Conservation (phyloP, 768 basidiomycete genomes). For the Agaricus subrufescens region DNA sequence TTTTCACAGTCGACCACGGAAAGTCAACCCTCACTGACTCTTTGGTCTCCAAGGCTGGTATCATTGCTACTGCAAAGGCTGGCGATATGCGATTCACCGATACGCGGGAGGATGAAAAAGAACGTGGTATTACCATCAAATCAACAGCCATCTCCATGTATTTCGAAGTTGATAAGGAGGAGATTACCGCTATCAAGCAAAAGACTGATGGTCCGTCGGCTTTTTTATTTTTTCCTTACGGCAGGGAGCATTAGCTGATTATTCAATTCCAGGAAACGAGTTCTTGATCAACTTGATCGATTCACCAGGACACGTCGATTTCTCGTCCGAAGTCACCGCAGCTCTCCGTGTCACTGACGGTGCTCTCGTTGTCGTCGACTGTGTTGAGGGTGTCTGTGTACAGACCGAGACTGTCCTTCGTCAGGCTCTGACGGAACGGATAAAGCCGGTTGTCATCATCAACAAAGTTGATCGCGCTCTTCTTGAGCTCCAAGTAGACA, state of each 20-base stretch:
- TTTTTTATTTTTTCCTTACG: slow-evolving; percentile 7
- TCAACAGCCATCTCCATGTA: slow-evolving; percentile 99
- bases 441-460: slow-evolving; percentile 99
- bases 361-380: slow-evolving; percentile 99
- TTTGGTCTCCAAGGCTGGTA: slow-evolving; percentile 98
- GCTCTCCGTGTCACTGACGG: slow-evolving; percentile 99
- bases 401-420: slow-evolving; percentile 99
- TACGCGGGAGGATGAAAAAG: slow-evolving; percentile 97
- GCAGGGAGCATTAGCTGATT: slow-evolving; percentile 1
- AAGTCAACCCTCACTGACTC: slow-evolving; percentile 99
- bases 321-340: slow-evolving; percentile 99
- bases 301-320: slow-evolving; percentile 99
- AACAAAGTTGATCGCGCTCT: slow-evolving; percentile 99
- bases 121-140: slow-evolving; percentile 99
- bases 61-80: slow-evolving; percentile 91
- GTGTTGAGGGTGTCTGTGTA: slow-evolving; percentile 98
- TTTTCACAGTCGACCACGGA: slow-evolving; percentile 88
- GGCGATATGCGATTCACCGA: slow-evolving; percentile 97
- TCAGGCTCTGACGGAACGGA: slow-evolving; percentile 95
- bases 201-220: slow-evolving; percentile 76
- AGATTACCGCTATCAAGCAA: slow-evolving; percentile 81
- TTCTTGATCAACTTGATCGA: slow-evolving; percentile 99
- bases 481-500: slow-evolving; percentile 94
- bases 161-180: slow-evolving; percentile 92
- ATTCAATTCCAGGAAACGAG: slow-evolving; percentile 58